These are phyloP conservation scores for Flaveria floridana DNA, from an alignment of 140 eudicot species.

Conservation along the genomic window DNA sequence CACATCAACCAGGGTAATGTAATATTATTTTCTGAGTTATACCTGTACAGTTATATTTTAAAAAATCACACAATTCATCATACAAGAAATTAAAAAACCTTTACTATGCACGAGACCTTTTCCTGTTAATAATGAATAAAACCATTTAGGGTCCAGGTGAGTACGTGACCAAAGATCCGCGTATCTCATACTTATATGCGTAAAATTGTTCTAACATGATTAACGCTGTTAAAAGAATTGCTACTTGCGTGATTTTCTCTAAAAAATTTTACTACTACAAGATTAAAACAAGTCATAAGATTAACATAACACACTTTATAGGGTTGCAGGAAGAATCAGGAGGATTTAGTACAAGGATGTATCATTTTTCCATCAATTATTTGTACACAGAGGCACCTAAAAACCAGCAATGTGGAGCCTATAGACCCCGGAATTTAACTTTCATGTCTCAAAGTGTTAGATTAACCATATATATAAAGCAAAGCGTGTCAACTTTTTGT, in stretches of 20 bases:
- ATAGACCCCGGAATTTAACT: conserved; percentile 26
- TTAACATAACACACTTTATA: background rate
- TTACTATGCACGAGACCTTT: no score
- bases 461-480: conserved; percentile 14
- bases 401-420: conserved; percentile 30
- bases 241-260: background rate
- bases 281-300: background rate
- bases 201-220: background rate
- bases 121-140: no score
- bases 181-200: background rate
- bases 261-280: background rate
- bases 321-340: background rate
- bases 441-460: conserved; percentile 10
- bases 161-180: background rate
- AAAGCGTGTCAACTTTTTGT: conserved; percentile 26
- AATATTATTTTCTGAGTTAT: background rate
- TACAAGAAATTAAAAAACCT: no score
- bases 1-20: conserved; percentile 22
- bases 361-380: conserved; percentile 13
- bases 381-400: conserved; percentile 26
- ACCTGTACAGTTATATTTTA: background rate
- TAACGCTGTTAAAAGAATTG: background rate
- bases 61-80: no score
- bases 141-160: background rate
- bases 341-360: background rate